Percentiles rank a stretch among this genome's conserved stretches.
phyloP scores from a whole-genome alignment of 352 stramenopile genomes.

The Thalassiosira hispida region DNA sequence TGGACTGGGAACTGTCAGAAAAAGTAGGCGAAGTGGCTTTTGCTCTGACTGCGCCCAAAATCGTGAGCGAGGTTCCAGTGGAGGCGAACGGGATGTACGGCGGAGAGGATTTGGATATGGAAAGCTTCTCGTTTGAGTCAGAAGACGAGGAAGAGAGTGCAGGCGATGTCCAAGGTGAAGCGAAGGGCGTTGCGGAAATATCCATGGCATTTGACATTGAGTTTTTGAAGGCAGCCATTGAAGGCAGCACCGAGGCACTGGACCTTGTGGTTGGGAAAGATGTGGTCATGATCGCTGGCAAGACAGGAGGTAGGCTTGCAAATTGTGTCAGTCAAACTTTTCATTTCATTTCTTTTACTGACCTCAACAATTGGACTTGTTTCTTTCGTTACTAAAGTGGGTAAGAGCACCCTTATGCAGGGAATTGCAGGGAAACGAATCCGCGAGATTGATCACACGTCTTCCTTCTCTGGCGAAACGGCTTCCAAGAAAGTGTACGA shows the following conservation, averaged over 20 bases:
- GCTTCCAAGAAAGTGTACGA: slow-evolving; percentile 24
- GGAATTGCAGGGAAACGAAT: slow-evolving; percentile 39
- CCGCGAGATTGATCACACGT: no score
- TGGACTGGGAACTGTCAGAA: slow-evolving; percentile 27
- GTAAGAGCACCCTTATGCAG: slow-evolving; percentile 67
- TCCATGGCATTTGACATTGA: slow-evolving; percentile 61
- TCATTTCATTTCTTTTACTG: background rate
- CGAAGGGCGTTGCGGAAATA: slow-evolving; percentile 5
- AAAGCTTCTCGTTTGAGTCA: slow-evolving; percentile 38
- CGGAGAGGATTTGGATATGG: slow-evolving; percentile 16
- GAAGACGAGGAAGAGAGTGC: slow-evolving; percentile 21
- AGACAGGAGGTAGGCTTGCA: slow-evolving; percentile 47
- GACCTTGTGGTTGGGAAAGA: slow-evolving; percentile 59
- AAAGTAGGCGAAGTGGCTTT: background rate
- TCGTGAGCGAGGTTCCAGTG: slow-evolving; percentile 12
- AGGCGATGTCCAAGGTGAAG: background rate
- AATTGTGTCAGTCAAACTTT: slow-evolving; percentile 7
- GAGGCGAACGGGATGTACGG: background rate
- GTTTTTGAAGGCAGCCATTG: slow-evolving; percentile 53
- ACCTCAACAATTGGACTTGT: slow-evolving; percentile 1
- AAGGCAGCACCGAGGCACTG: slow-evolving; percentile 48
- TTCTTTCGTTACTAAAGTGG: slow-evolving; percentile 18
- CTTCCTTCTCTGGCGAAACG: no score
- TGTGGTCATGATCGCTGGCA: slow-evolving; percentile 63
- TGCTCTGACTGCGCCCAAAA: slow-evolving; percentile 1